Evolutionary conservation across 768 basidiomycete genomes (phyloP).

Genomic region (Wakefieldia striispora): DNA sequence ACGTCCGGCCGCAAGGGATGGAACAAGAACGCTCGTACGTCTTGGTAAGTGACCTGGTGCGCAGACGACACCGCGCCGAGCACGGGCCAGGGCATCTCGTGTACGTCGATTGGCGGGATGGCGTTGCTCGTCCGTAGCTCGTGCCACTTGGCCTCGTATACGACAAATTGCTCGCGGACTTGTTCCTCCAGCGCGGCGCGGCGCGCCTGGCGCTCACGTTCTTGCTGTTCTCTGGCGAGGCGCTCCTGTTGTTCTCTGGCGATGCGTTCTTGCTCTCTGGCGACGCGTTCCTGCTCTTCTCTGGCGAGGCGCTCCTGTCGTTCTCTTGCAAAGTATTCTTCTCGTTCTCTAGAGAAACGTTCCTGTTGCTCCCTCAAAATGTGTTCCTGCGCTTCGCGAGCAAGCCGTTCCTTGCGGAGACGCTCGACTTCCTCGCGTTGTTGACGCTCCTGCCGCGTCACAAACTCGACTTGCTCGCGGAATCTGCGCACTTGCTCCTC

Average conservation of each 20-base stretch:
- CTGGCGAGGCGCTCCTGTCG: not conserved
- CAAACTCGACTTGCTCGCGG: conserved; percentile 16
- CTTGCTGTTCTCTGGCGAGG: conserved; percentile 10
- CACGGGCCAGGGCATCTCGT: conserved; percentile 46
- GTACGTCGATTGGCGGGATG: conserved; percentile 24
- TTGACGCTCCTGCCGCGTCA: too few species aligned
- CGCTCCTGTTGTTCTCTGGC: too few species aligned
- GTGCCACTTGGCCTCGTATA: conserved; percentile 39
- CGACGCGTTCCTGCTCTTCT: conserved; percentile 5
- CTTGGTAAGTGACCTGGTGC: conserved; percentile 35
- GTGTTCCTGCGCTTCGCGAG: too few species aligned
- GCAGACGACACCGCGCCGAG: conserved; percentile 21
- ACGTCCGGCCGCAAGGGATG: conserved; percentile 31
- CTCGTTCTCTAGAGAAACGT: too few species aligned
- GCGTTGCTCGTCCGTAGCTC: conserved; percentile 27
- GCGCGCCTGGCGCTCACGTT: conserved; percentile 19
- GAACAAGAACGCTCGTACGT: conserved; percentile 40
- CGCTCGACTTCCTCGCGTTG: conserved; percentile 15
- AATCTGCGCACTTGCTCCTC: conserved; percentile 15
- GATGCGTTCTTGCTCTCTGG: too few species aligned
- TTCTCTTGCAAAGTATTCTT: too few species aligned
- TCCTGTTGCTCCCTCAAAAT: too few species aligned
- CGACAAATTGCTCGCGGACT: conserved; percentile 9
- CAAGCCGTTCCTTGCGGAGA: not conserved
- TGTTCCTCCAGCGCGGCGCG: conserved; percentile 8